Evolutionary conservation across 2,329 filamentous ascomycete genomes (phyloP).

Genomic region (Pestalotiopsis sp.): DNA sequence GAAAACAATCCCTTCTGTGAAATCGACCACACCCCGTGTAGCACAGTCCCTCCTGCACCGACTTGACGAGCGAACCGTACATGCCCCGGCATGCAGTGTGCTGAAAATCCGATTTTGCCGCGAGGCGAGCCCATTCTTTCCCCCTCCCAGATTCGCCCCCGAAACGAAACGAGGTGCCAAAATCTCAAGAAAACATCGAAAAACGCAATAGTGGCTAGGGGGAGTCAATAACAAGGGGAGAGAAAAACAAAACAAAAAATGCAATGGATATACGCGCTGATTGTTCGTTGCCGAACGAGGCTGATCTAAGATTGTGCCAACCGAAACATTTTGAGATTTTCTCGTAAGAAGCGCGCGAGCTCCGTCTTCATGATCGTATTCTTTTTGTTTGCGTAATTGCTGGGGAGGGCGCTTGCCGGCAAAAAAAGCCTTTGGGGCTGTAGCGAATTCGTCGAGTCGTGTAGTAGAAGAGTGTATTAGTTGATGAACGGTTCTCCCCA

Average conservation of each 20-base stretch:
- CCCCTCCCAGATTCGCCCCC: background rate
- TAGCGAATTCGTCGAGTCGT: background rate
- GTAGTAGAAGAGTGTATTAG: conserved; percentile 7
- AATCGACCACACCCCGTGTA: background rate
- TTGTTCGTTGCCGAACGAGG: conserved; percentile 29
- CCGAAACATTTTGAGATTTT: background rate
- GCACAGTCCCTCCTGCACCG: background rate
- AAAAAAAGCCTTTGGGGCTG: background rate
- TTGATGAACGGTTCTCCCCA: background rate
- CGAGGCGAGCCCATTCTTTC: conserved; percentile 11
- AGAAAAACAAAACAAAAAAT: conserved; percentile 12
- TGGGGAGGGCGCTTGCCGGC: no score
- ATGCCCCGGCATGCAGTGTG: background rate
- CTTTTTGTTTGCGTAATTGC: background rate
- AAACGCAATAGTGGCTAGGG: background rate
- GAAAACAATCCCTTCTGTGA: background rate
- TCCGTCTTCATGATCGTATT: background rate
- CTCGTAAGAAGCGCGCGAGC: background rate
- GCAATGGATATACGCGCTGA: conserved; percentile 26
- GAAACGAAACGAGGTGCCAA: conserved; percentile 1
- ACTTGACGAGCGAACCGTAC: background rate
- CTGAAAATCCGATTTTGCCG: conserved; percentile 5
- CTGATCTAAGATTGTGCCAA: conserved; percentile 23
- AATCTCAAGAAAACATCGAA: background rate
- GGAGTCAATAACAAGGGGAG: background rate